These are phyloP conservation scores for Xerocomus minutiporus DNA, from an alignment of 1,284 basidiomycete species.

Conservation along the genomic window DNA sequence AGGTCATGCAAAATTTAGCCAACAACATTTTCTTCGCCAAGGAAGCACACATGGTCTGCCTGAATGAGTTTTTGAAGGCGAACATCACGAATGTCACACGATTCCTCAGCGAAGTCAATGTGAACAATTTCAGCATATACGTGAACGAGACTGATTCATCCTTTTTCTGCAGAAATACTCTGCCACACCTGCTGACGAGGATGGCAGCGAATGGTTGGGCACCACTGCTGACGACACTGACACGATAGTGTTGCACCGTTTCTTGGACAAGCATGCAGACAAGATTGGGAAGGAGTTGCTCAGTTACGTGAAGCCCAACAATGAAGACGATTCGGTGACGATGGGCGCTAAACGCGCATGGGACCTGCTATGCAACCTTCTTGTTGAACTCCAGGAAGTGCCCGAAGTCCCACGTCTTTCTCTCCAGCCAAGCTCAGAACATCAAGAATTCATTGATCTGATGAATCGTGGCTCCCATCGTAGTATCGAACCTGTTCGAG, in stretches of 20 bases:
- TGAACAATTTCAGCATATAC: slow-evolving; percentile 35
- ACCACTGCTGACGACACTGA: slow-evolving; percentile 77
- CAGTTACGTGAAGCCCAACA: slow-evolving; percentile 60
- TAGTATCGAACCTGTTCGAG: slow-evolving; percentile 56
- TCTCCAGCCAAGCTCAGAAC: slow-evolving; percentile 45
- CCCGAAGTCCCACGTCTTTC: slow-evolving; percentile 62
- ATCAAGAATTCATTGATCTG: slow-evolving; percentile 62
- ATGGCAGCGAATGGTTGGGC: slow-evolving; percentile 67
- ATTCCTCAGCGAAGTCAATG: slow-evolving; percentile 78
- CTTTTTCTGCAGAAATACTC: slow-evolving; percentile 50
- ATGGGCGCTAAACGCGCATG: slow-evolving; percentile 71
- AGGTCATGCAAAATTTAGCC: slow-evolving; percentile 87
- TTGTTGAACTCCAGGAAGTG: slow-evolving; percentile 74
- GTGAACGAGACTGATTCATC: slow-evolving; percentile 4
- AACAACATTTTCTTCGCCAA: slow-evolving; percentile 92
- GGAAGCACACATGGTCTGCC: slow-evolving; percentile 77
- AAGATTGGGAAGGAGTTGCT: slow-evolving; percentile 81
- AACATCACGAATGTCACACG: slow-evolving; percentile 80
- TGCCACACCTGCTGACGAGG: slow-evolving; percentile 46
- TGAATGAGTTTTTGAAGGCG: slow-evolving; percentile 74
- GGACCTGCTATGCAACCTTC: slow-evolving; percentile 68
- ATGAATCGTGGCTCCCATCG: slow-evolving; percentile 66
- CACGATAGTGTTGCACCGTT: slow-evolving; percentile 75
- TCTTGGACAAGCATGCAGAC: slow-evolving; percentile 77
- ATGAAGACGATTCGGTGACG: slow-evolving; percentile 54